Conservation (phyloP, 2,329 filamentous ascomycete species). For the Diplocarpon mali region DNA sequence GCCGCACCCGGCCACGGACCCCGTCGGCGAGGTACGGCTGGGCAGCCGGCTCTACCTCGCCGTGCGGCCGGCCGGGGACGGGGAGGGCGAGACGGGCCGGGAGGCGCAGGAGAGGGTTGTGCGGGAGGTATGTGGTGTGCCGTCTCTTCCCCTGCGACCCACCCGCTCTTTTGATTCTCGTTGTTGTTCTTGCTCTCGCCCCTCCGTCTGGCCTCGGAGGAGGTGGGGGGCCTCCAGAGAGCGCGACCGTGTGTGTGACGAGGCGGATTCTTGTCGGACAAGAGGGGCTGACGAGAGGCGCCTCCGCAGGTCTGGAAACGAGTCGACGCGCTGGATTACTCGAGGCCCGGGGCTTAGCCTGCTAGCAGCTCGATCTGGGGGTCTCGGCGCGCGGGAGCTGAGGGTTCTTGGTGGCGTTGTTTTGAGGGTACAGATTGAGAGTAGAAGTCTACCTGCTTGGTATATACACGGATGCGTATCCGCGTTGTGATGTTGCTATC, state of each 20-base stretch:
- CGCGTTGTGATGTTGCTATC: neutral
- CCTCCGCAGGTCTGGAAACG: constrained; percentile 42
- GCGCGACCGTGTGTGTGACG: too few species aligned
- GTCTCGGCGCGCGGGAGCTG: neutral
- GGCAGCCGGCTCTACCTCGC: constrained; percentile 63
- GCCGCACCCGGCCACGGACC: constrained; percentile 39
- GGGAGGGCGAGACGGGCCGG: constrained; percentile 48
- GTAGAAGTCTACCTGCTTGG: neutral
- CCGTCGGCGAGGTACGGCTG: constrained; percentile 48
- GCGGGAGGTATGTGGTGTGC: constrained; percentile 42
- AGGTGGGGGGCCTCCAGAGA: too few species aligned
- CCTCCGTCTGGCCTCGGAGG: too few species aligned
- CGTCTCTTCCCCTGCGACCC: too few species aligned
- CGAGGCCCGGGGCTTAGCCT: constrained; percentile 44
- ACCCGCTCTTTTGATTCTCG: too few species aligned
- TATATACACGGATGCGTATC: neutral
- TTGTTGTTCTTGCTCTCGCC: too few species aligned
- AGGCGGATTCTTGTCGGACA: too few species aligned
- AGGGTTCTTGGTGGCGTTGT: neutral
- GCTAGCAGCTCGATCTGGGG: too few species aligned
- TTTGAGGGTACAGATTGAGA: too few species aligned
- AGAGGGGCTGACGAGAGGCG: too few species aligned
- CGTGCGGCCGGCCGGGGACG: constrained; percentile 56
- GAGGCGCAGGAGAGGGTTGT: constrained; percentile 60
- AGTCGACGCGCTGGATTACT: constrained; percentile 55